phyloP scores from a whole-genome alignment of 352 stramenopile species.

The Stramenopiles sp. region DNA sequence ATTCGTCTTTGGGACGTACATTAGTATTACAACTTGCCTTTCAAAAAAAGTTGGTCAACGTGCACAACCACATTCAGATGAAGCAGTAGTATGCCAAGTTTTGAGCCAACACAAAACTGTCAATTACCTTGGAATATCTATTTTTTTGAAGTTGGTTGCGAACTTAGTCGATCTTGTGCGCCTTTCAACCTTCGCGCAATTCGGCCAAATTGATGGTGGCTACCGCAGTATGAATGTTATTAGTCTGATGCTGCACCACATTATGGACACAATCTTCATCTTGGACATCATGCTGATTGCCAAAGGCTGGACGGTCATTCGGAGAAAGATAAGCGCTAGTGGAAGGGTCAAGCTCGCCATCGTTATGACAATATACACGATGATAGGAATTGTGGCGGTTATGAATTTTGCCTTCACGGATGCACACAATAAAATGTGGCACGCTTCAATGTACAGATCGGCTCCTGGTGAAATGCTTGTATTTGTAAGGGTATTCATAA shows the following conservation, averaged over 20 bases:
- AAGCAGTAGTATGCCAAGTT: too few species aligned
- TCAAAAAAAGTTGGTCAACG: too few species aligned
- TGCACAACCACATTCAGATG: too few species aligned
- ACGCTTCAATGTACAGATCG: neutral
- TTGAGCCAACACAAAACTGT: too few species aligned
- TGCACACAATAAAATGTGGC: neutral
- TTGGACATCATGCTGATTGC: slow-evolving; percentile 23
- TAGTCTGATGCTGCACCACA: neutral
- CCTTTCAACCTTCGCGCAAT: too few species aligned
- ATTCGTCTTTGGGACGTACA: too few species aligned
- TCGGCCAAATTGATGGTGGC: too few species aligned
- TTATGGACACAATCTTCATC: slow-evolving; percentile 21
- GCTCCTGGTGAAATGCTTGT: neutral
- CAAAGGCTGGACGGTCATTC: slow-evolving; percentile 29
- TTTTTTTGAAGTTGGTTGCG: too few species aligned
- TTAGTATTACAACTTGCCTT: too few species aligned
- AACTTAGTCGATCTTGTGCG: too few species aligned
- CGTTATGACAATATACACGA: slow-evolving; percentile 20
- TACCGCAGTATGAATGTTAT: too few species aligned
- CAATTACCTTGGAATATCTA: too few species aligned
- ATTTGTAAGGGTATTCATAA: neutral
- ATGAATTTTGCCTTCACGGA: neutral
- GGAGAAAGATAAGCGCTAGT: slow-evolving; percentile 21
- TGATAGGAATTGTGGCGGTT: neutral
- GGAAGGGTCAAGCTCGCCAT: slow-evolving; percentile 20